A percentile compares a stretch with the other conserved stretches of the same genome.
Evolutionary conservation across 805 yeast species (phyloP).

Genomic region (Wickerhamomyces sydowiorum): DNA sequence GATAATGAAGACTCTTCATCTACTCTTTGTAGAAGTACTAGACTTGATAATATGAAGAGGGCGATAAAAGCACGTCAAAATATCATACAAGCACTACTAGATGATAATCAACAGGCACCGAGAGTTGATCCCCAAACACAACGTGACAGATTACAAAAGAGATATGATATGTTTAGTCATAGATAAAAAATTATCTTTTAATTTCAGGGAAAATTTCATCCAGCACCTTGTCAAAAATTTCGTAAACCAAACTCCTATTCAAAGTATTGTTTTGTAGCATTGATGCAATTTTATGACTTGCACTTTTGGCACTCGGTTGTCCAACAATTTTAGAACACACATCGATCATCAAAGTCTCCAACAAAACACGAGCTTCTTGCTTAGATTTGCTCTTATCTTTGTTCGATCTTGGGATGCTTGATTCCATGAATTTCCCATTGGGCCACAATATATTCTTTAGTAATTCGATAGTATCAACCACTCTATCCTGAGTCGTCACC

Average conservation of each 20-base stretch:
- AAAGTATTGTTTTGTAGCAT: slow-evolving; percentile 71
- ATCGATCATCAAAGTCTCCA: slow-evolving; percentile 56
- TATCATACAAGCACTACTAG: too few species aligned
- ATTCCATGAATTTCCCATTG: slow-evolving; percentile 43
- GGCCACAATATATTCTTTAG: slow-evolving; percentile 41
- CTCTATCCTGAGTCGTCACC: slow-evolving; percentile 36
- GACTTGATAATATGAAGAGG: too few species aligned
- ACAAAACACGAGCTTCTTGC: slow-evolving; percentile 51
- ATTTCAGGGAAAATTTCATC: slow-evolving; percentile 29
- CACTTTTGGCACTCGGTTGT: slow-evolving; percentile 51
- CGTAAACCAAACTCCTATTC: slow-evolving; percentile 57
- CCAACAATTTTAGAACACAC: slow-evolving; percentile 74
- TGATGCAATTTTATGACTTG: slow-evolving; percentile 53
- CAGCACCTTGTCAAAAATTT: slow-evolving; percentile 52
- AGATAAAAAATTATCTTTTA: neutral
- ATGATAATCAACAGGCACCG: too few species aligned
- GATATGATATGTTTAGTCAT: neutral
- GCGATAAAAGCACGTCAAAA: too few species aligned
- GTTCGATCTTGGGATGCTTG: slow-evolving; percentile 39
- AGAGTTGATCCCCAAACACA: too few species aligned
- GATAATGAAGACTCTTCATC: too few species aligned
- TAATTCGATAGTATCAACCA: slow-evolving; percentile 34
- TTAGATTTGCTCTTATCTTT: slow-evolving; percentile 47
- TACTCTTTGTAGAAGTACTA: too few species aligned
- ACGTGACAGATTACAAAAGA: too few species aligned